These are phyloP conservation scores for Botrytis squamosa DNA, from an alignment of 2,329 filamentous ascomycete genomes.

Conservation along the genomic window DNA sequence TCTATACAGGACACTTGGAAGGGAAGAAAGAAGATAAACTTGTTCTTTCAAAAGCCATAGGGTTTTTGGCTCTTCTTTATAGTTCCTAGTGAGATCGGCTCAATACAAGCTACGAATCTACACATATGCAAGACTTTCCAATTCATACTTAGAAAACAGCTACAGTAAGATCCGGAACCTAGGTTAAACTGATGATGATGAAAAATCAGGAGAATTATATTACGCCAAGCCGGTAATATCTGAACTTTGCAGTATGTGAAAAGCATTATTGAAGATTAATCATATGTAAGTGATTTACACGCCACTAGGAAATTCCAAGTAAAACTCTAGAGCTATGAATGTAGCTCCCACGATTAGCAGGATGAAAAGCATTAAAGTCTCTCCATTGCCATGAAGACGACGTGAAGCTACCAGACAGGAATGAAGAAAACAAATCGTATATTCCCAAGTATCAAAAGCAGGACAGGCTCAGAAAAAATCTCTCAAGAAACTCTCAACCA, in stretches of 20 bases:
- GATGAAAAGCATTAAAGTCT: neutral
- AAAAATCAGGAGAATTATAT: neutral
- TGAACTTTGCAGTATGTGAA: neutral
- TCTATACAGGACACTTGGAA: neutral
- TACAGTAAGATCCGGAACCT: neutral
- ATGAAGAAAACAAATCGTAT: neutral
- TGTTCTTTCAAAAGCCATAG: neutral
- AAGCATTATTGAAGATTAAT: neutral
- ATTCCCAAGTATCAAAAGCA: neutral
- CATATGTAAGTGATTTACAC: neutral
- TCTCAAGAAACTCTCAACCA: neutral
- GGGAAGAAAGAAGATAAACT: neutral
- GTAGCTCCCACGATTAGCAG: neutral
- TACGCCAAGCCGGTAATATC: neutral
- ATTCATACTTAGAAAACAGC: neutral
- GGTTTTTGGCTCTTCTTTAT: neutral
- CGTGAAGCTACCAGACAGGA: neutral
- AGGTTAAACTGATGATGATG: neutral
- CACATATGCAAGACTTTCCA: neutral
- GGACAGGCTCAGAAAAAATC: neutral
- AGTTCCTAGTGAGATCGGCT: neutral
- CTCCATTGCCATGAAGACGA: neutral
- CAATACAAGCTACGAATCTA: too few relatives aligned
- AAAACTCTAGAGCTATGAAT: fast-evolving
- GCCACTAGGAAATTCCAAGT: neutral